Conservation (phyloP, 169 alveolate genomes). For the Cryptosporidium bovis region DNA sequence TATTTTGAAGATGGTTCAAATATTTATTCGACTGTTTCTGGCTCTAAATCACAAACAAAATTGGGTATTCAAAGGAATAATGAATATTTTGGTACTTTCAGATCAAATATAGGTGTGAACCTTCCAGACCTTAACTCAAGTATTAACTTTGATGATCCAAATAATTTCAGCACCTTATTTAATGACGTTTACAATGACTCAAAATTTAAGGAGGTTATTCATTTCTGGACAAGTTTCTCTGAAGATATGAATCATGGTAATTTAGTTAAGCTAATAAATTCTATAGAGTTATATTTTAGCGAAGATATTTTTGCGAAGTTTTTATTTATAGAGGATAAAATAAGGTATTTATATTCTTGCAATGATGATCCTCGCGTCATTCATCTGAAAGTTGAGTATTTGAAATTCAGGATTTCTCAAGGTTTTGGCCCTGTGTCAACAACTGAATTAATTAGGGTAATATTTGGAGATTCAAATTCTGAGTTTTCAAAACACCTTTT, state of each 20-base stretch:
- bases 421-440: constrained; percentile 38
- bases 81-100: too few species aligned
- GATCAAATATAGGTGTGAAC: too few species aligned
- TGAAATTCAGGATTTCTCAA: not conserved
- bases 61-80: too few species aligned
- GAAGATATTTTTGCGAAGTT: not conserved
- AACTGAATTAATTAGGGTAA: not conserved
- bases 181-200: not conserved
- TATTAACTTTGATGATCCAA: too few species aligned
- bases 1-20: too few species aligned
- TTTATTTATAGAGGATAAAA: not conserved
- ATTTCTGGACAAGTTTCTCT: constrained; percentile 17
- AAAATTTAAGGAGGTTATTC: not conserved
- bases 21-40: too few species aligned
- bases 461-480: constrained; percentile 34
- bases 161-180: too few species aligned
- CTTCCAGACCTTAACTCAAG: too few species aligned
- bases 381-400: constrained; percentile 29
- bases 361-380: constrained; percentile 29
- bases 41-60: too few species aligned
- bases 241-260: constrained; percentile 25
- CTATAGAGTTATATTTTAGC: not conserved
- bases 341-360: constrained; percentile 11
- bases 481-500: constrained; percentile 22
- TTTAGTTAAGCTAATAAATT: not conserved